phyloP scores from a whole-genome alignment of 768 basidiomycete genomes.

The Paxillus ammoniavirescens region DNA sequence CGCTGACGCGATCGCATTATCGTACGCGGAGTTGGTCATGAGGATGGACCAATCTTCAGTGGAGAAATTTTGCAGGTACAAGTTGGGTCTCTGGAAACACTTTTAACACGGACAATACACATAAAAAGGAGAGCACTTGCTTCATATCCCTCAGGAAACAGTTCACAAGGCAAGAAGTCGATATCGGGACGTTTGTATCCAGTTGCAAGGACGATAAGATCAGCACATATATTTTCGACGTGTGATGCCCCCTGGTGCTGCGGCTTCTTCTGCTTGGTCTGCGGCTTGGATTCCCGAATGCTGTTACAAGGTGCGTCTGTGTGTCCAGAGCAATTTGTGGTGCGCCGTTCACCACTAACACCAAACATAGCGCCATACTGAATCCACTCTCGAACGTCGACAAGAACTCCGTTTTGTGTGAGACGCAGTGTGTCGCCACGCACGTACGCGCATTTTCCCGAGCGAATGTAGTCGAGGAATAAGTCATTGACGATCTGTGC shows the following conservation, averaged over 20 bases:
- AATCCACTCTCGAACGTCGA: constrained; percentile 36
- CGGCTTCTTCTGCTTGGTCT: constrained; percentile 21
- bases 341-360: background rate
- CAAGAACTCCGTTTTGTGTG: constrained; percentile 36
- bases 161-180: constrained; percentile 43
- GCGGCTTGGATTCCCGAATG: constrained; percentile 18
- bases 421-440: constrained; percentile 45
- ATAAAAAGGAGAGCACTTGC: constrained; percentile 19
- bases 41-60: constrained; percentile 53
- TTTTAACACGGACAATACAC: background rate
- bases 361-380: background rate
- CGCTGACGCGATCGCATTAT: constrained; percentile 48
- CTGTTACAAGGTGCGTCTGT: background rate
- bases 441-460: constrained; percentile 42
- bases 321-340: background rate
- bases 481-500: constrained; percentile 49
- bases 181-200: constrained; percentile 48
- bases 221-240: constrained; percentile 35
- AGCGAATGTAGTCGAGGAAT: constrained; percentile 45
- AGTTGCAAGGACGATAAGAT: constrained; percentile 52
- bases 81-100: constrained; percentile 39
- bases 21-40: constrained; percentile 50
- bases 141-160: constrained; percentile 51
- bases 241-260: background rate
- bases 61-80: constrained; percentile 56